Conservation (phyloP, 140 eudicot species). For the Senecio squalidus region DNA sequence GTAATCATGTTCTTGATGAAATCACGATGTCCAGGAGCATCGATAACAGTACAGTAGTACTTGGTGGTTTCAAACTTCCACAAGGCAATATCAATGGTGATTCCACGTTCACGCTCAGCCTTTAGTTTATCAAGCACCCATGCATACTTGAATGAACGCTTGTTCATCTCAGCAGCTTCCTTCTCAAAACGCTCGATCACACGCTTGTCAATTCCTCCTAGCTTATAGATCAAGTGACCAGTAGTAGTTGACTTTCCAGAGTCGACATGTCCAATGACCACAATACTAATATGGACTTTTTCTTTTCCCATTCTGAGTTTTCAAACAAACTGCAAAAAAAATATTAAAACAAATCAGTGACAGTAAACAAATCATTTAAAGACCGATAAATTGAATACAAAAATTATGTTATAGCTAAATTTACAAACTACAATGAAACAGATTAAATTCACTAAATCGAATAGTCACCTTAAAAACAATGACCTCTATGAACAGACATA, state of each 20-base stretch:
- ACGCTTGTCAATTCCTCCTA: conserved; percentile 25
- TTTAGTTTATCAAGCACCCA: conserved; percentile 26
- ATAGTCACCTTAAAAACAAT: too few relatives aligned
- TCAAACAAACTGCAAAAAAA: not conserved
- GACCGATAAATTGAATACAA: not conserved
- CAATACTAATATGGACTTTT: conserved; percentile 23
- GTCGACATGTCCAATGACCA: conserved; percentile 30
- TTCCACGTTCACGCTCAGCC: conserved; percentile 27
- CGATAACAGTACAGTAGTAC: conserved; percentile 20
- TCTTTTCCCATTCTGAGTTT: conserved; percentile 15
- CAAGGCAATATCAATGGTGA: conserved; percentile 20
- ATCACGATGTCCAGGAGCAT: conserved; percentile 27
- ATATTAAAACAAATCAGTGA: not conserved
- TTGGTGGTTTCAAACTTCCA: conserved; percentile 28
- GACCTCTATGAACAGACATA: too few relatives aligned
- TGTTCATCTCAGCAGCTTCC: conserved; percentile 29
- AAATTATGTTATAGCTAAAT: too few relatives aligned
- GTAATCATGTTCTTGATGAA: conserved; percentile 28
- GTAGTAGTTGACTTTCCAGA: conserved; percentile 27
- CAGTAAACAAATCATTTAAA: not conserved
- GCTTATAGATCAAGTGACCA: conserved; percentile 21
- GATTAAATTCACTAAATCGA: too few relatives aligned
- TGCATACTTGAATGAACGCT: conserved; percentile 22
- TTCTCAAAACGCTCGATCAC: conserved; percentile 24
- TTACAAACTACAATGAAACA: too few relatives aligned